Base-by-base conservation (phyloP, 305 asterid species). In the Fraxinus floribunda region DNA sequence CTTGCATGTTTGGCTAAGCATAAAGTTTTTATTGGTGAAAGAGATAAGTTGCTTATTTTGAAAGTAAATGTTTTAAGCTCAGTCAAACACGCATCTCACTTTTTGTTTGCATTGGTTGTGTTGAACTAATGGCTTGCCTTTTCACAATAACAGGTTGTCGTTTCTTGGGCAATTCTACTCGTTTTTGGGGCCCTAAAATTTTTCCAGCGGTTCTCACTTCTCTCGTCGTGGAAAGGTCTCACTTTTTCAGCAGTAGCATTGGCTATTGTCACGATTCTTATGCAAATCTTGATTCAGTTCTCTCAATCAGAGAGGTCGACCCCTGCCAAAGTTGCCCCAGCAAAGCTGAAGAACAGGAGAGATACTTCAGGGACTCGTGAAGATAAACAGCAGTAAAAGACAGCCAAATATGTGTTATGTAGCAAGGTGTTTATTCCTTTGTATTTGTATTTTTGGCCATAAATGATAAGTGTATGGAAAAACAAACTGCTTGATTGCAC, bases 101-200 rank as follows among this genome's bases (percentile, higher is more conserved):
- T 7, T 29, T 36, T 29, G 16, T 11, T 74, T 46, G 24, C 60
- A 8, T 41, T 44, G 60, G 75, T 18, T 76, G 4, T 74, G 78
- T 78, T 22, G 29, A 76, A 78, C 83, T 84, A 46, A 70, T 15
- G 57, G 44, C 26, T 32, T 44, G 71, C 76, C 80, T 26, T 9
- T 24, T 74, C 85, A 72, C 77, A 73, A 89, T 38, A 49, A 84
- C 90, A 96, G 99, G 99, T 96, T 80, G 97, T 88, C 18, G 26
- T 84, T 76, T 89, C 88, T 32, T 91, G 94, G 94, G 86, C 87
- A 52, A 79, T 82, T 68, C 73, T 90, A 84, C 83, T 89, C 78
- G 80, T 78, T 29, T 83, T 85, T 18, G 94, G 85, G 29, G 83
- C 86, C 64, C 36, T 88, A 74, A 89, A 90, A 71, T 64, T 85